Base-by-base conservation (phyloP, 371 early-diverging fungal species). In the Gilbertella persicaria region DNA sequence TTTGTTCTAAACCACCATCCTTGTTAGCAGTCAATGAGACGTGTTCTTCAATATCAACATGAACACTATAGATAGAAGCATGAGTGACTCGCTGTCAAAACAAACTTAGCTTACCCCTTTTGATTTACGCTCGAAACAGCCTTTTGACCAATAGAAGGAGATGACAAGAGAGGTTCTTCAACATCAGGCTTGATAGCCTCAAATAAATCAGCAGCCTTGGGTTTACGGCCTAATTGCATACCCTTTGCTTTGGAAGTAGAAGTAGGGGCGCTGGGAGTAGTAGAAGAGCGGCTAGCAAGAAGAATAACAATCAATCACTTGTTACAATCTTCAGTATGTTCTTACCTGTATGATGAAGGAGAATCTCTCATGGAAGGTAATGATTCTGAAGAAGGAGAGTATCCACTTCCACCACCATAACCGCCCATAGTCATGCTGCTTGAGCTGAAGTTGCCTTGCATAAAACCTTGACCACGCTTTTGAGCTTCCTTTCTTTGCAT, bases 171-270 rank as follows among this genome's bases (percentile, higher is more conserved):
- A 48, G 73, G 64, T 51, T 73, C 62, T 69, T 78, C 87, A 4
- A 84, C 91, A 46, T 93, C 93, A 13, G 85, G 79, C 57, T 88
- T 89, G 69, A 95, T 83, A n/a, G 87, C 88, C 45, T 91, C 93
- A 58, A 92, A 79, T n/a, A 91, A 60, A 62, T 88, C 87, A 12
- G 82, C 80, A 37, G 85, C 81, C 64, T 89, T 91, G 21, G 86
- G 82, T 65, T 96, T 96, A 45, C 88, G 84, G 25, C 97, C 96
- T 13, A 97, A 79, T 70, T 93, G 88, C 97, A 97, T 95, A 44
- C 97, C 97, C 48, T 85, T 83, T 16, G 87, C 87, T 65, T 78
- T 83, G 43, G 90, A 77, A 9, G 73, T 55, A 21, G 78, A 63
- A 43, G 73, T 55, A 43, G 73, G 51, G 44, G 71, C 35, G 61